phyloP scores from a whole-genome alignment of 768 basidiomycete species.

The Naganishia kalamii region DNA sequence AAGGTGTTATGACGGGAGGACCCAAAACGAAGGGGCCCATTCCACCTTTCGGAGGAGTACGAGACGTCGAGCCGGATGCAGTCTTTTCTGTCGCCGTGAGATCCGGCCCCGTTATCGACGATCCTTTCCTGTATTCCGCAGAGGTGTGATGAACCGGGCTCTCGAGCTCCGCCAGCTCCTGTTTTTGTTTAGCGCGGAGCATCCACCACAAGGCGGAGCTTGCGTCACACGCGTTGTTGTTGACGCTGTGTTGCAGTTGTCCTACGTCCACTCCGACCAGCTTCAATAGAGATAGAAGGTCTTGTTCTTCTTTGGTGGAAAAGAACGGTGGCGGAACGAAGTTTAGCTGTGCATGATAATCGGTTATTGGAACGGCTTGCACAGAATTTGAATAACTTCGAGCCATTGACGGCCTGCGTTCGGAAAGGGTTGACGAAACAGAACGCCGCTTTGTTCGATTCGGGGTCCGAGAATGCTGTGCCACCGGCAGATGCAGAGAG shows the following conservation, averaged over 20 bases:
- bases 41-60: not conserved
- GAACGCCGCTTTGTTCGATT: conserved; percentile 92
- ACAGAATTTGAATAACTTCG: conserved; percentile 53
- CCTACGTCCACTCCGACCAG: conserved; percentile 81
- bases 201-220: conserved; percentile 95
- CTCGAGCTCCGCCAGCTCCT: not conserved
- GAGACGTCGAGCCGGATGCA: not conserved
- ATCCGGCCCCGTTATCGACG: not conserved
- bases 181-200: conserved; percentile 52
- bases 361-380: conserved; percentile 46
- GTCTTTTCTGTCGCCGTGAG: not conserved
- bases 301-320: conserved; percentile 71
- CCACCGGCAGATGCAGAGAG: conserved; percentile 55
- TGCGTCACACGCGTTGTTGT: conserved; percentile 84
- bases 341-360: conserved; percentile 47
- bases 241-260: conserved; percentile 89
- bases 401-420: conserved; percentile 37
- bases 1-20: not conserved
- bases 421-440: conserved; percentile 65
- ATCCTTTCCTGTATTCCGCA: not conserved
- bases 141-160: no score
- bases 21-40: not conserved
- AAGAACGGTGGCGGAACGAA: conserved; percentile 64
- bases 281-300: conserved; percentile 68
- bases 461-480: conserved; percentile 64